Conservation (phyloP, 495 filamentous ascomycete genomes). For the Astrocystis sublimbata region DNA sequence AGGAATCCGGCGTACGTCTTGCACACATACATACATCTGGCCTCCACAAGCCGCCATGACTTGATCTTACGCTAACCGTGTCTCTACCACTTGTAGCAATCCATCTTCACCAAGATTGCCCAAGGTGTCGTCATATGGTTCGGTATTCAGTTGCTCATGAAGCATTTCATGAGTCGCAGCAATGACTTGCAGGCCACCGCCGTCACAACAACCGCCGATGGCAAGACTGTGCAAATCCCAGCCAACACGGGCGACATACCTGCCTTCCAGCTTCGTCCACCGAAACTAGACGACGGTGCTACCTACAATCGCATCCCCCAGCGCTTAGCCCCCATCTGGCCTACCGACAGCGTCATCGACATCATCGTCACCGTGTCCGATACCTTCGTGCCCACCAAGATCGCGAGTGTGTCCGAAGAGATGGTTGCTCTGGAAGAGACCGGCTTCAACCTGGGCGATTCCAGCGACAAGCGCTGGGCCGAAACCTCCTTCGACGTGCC, state of each 20-base stretch:
- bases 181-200: slow-evolving; percentile 49
- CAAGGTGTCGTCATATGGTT: slow-evolving; percentile 46
- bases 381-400: slow-evolving; percentile 65
- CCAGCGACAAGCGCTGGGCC: slow-evolving; percentile 72
- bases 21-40: neutral
- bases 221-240: slow-evolving; percentile 45
- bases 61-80: slow-evolving; percentile 23
- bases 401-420: slow-evolving; percentile 57
- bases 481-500: slow-evolving; percentile 80
- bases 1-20: slow-evolving; percentile 43
- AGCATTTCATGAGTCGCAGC: slow-evolving; percentile 44
- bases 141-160: slow-evolving; percentile 50
- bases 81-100: slow-evolving; percentile 22
- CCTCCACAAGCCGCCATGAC: neutral
- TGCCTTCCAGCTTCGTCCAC: slow-evolving; percentile 64
- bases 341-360: slow-evolving; percentile 72
- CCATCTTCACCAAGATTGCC: slow-evolving; percentile 40
- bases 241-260: slow-evolving; percentile 56
- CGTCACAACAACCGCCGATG: slow-evolving; percentile 48
- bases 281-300: slow-evolving; percentile 57
- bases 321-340: slow-evolving; percentile 84
- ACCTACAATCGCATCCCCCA: slow-evolving; percentile 74
- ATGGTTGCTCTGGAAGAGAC: slow-evolving; percentile 75
- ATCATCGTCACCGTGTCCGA: slow-evolving; percentile 82
- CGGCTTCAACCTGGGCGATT: slow-evolving; percentile 78